Base-by-base conservation (phyloP, 2,329 filamentous ascomycete species). In the Plectosphaerella plurivora region DNA sequence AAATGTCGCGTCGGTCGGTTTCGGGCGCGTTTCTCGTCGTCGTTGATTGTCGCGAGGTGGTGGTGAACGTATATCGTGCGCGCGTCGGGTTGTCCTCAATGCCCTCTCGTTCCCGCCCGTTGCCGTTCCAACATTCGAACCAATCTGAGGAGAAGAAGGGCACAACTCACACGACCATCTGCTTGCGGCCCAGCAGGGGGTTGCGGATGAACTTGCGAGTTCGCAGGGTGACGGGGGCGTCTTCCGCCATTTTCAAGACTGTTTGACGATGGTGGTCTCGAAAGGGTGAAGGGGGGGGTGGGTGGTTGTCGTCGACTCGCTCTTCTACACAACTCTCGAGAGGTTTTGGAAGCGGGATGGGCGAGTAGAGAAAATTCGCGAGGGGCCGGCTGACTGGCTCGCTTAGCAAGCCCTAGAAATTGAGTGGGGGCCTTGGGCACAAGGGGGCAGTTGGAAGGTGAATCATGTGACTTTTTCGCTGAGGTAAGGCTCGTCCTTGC, bases 191-290 rank as follows among this genome's bases (percentile, higher is more conserved):
- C 74, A 99, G 88, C 73, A 99, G 91, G 77, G 94, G 90, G 87
- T 99, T 99, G 83, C 92, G 91, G 82, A 97, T 95, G 89, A 99
- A 99, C 85, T 97, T 97, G 89, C 94, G 93, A 79, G 94, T 99
- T 83, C 94, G 86, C 81, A 92, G 80, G 70, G 88, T 91, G 74
- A 91, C 87, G 73, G 87, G 79, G 68, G 78, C 77, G 74, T 90
- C 87, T 79, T 92, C 89, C 79, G 92, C 89, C 93, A 97, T 96
- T 77, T 78, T 95, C 81, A 79, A 79, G 77, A 71, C 71, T 76
- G 59, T 61, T 59, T 53, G 52, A 55, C 54, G 59, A 47, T 60
- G 65, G 53, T 50, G 37, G 51, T 67, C 61, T 66, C 60, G 62
- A 60, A 49, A 49, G 62, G 28, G 39, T 44, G 37, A 35, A 37